These are phyloP conservation scores for Magnaporthales sp. DNA, from an alignment of 2,329 filamentous ascomycete genomes.

Conservation along the genomic window DNA sequence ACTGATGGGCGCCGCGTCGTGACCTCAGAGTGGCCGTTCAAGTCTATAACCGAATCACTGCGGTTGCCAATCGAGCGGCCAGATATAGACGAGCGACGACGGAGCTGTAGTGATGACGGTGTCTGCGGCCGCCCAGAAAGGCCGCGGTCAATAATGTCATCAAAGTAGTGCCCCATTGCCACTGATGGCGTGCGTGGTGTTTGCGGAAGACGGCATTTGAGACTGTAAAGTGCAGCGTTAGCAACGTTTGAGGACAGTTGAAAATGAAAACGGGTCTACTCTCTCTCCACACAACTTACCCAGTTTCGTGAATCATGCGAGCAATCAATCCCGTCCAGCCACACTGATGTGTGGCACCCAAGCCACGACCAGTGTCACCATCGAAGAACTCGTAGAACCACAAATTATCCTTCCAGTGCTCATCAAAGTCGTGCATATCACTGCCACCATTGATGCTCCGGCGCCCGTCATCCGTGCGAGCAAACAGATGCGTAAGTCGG, in stretches of 20 bases:
- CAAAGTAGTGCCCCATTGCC: slow-evolving; percentile 89
- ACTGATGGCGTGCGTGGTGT: slow-evolving; percentile 81
- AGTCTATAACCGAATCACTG: slow-evolving; percentile 61
- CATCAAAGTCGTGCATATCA: slow-evolving; percentile 81
- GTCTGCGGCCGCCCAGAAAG: slow-evolving; percentile 24
- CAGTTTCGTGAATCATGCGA: slow-evolving; percentile 95
- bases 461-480: slow-evolving; percentile 72
- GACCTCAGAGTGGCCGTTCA: slow-evolving; percentile 18
- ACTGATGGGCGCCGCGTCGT: slow-evolving; percentile 24
- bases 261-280: background rate
- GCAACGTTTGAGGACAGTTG: slow-evolving; percentile 13
- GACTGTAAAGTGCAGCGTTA: slow-evolving; percentile 41
- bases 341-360: slow-evolving; percentile 90
- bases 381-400: slow-evolving; percentile 99
- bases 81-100: slow-evolving; percentile 61
- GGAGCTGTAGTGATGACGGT: slow-evolving; percentile 45
- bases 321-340: slow-evolving; percentile 95
- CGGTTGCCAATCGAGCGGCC: slow-evolving; percentile 75
- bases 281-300: slow-evolving; percentile 50
- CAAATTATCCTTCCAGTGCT: slow-evolving; percentile 85
- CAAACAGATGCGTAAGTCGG: slow-evolving; percentile 84
- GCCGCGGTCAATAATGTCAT: slow-evolving; percentile 39
- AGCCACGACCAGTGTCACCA: slow-evolving; percentile 77
- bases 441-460: slow-evolving; percentile 82
- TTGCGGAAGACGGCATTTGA: slow-evolving; percentile 84